phyloP scores from a whole-genome alignment of 140 eudicot species.

The Erigeron philadelphicus region DNA sequence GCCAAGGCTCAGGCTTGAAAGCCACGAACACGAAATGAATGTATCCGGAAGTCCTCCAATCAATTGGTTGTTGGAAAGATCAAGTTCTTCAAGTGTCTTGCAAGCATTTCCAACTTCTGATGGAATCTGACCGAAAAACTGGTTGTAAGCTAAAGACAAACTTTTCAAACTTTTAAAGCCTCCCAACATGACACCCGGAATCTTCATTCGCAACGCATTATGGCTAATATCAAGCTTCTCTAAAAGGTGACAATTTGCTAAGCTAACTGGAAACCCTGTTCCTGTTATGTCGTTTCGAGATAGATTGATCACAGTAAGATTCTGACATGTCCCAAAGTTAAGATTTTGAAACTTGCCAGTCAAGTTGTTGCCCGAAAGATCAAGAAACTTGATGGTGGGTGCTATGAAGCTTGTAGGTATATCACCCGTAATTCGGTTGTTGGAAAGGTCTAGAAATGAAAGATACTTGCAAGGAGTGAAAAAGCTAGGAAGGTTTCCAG shows the following conservation, averaged over 20 bases:
- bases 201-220: slow-evolving; percentile 43
- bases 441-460: slow-evolving; percentile 47
- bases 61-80: slow-evolving; percentile 56
- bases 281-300: slow-evolving; percentile 52
- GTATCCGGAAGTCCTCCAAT: slow-evolving; percentile 50
- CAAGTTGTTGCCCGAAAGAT: slow-evolving; percentile 68
- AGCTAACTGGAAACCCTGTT: slow-evolving; percentile 50
- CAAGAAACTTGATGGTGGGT: slow-evolving; percentile 31
- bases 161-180: slow-evolving; percentile 42
- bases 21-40: slow-evolving; percentile 51
- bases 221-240: slow-evolving; percentile 48
- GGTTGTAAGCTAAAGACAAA: slow-evolving; percentile 51
- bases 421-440: slow-evolving; percentile 40
- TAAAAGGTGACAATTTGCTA: slow-evolving; percentile 51
- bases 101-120: slow-evolving; percentile 51
- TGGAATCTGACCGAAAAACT: slow-evolving; percentile 63
- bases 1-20: slow-evolving; percentile 51
- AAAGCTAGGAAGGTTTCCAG: slow-evolving; percentile 42
- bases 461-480: slow-evolving; percentile 51
- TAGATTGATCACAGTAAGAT: slow-evolving; percentile 49
- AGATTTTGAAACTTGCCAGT: slow-evolving; percentile 46
- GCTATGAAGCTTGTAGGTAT: slow-evolving; percentile 35
- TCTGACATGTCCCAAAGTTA: slow-evolving; percentile 54
- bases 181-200: slow-evolving; percentile 56
- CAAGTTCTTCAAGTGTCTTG: slow-evolving; percentile 56